Evolutionary conservation across 2,329 filamentous ascomycete genomes (phyloP).

Genomic region (Dactylonectria macrodidyma): DNA sequence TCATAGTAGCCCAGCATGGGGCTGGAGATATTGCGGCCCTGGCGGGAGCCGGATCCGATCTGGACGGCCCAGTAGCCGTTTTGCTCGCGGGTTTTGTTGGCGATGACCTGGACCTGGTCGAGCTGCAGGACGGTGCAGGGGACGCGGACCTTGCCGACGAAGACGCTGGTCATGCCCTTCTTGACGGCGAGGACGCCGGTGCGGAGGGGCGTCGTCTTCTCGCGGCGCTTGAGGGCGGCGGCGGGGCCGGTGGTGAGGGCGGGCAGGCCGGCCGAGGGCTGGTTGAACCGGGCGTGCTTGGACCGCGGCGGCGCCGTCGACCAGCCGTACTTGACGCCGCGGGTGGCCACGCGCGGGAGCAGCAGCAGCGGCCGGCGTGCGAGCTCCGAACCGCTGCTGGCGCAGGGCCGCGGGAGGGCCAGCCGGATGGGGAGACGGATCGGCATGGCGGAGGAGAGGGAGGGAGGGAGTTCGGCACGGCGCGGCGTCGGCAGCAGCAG

Average conservation of each 20-base stretch:
- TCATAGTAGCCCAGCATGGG: slow-evolving; percentile 92
- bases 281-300: slow-evolving; percentile 74
- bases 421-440: slow-evolving; percentile 61
- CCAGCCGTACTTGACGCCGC: slow-evolving; percentile 74
- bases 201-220: slow-evolving; percentile 74
- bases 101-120: slow-evolving; percentile 91
- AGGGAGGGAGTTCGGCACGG: slow-evolving; percentile 8
- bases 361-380: slow-evolving; percentile 58
- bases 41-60: slow-evolving; percentile 83
- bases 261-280: slow-evolving; percentile 69
- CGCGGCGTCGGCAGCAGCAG: slow-evolving; percentile 25
- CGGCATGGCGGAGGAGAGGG: slow-evolving; percentile 53
- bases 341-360: slow-evolving; percentile 62
- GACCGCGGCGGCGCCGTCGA: slow-evolving; percentile 66
- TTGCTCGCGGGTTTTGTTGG: slow-evolving; percentile 83
- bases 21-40: slow-evolving; percentile 82
- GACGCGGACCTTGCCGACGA: slow-evolving; percentile 82
- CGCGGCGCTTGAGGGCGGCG: slow-evolving; percentile 72
- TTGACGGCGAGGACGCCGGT: slow-evolving; percentile 90
- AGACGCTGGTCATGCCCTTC: slow-evolving; percentile 96
- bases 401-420: slow-evolving; percentile 58
- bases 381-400: slow-evolving; percentile 43
- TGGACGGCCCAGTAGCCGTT: slow-evolving; percentile 97
- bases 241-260: slow-evolving; percentile 70
- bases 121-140: slow-evolving; percentile 95